Conservation (phyloP, 108 stramenopile genomes). For the Aurantiochytrium sp. region DNA sequence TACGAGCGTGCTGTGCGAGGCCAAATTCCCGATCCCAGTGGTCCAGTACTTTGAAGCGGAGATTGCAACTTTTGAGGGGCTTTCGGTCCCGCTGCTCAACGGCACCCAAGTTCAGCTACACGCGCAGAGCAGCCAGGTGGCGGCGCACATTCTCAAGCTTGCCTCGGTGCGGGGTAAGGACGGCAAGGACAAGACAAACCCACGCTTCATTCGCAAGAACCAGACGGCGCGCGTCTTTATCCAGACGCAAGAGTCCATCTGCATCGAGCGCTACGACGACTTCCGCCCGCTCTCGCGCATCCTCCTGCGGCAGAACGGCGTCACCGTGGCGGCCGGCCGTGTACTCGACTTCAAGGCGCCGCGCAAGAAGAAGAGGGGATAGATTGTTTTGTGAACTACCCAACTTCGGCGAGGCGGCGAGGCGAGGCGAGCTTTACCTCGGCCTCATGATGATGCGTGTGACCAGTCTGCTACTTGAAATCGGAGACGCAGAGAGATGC, state of each 20-base stretch:
- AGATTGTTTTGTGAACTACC: no score
- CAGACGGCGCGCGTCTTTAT: constrained; percentile 36
- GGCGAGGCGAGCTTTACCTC: no score
- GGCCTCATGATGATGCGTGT: no score
- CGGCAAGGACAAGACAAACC: constrained; percentile 39
- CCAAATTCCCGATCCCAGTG: constrained; percentile 56
- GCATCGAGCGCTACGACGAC: constrained; percentile 44
- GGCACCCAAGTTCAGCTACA: constrained; percentile 65
- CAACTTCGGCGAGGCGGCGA: no score
- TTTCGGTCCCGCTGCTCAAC: constrained; percentile 64
- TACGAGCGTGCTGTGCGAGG: constrained; percentile 71
- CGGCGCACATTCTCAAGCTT: constrained; percentile 38
- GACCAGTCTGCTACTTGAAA: no score
- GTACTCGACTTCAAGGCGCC: constrained; percentile 29
- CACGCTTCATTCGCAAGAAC: constrained; percentile 41
- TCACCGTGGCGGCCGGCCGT: constrained; percentile 45
- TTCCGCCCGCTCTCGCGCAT: constrained; percentile 44
- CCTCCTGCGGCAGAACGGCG: constrained; percentile 43
- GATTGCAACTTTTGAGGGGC: constrained; percentile 56
- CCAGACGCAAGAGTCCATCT: constrained; percentile 32
- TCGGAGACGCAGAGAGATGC: no score
- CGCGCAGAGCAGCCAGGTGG: constrained; percentile 46
- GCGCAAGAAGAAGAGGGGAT: background rate
- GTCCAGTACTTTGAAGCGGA: constrained; percentile 55
- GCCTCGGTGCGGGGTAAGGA: background rate